phyloP scores from a whole-genome alignment of 2,329 filamentous ascomycete genomes.

The Botryosphaeria dothidea region DNA sequence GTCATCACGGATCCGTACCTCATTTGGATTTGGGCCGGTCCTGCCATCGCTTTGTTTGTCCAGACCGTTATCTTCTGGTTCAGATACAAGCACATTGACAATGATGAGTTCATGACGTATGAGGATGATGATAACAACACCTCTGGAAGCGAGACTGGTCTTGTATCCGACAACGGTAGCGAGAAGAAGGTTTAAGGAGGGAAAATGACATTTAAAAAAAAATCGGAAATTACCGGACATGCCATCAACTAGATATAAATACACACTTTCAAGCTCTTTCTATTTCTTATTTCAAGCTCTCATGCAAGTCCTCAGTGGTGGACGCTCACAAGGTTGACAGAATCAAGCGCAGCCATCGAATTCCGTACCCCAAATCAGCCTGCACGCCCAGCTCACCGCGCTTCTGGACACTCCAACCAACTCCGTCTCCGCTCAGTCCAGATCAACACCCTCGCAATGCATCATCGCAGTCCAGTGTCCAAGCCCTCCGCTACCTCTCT shows the following conservation, averaged over 20 bases:
- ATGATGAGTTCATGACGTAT: conserved; percentile 48
- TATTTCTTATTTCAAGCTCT: too few relatives aligned
- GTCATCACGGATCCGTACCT: conserved; percentile 17
- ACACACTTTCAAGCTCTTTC: too few relatives aligned
- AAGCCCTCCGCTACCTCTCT: too few relatives aligned
- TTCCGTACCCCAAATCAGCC: too few relatives aligned
- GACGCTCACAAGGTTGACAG: too few relatives aligned
- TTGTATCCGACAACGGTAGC: background rate
- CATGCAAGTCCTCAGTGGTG: too few relatives aligned
- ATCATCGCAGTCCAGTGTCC: too few relatives aligned
- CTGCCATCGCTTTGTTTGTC: conserved; percentile 49
- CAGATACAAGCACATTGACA: conserved; percentile 48
- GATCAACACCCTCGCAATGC: too few relatives aligned
- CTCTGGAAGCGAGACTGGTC: background rate
- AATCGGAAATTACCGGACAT: background rate
- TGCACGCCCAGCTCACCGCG: too few relatives aligned
- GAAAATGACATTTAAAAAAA: background rate
- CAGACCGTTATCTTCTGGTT: conserved; percentile 53
- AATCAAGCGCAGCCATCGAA: too few relatives aligned
- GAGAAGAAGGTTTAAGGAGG: background rate
- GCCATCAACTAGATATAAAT: background rate
- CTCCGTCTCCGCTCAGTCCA: too few relatives aligned
- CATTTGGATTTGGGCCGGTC: conserved; percentile 45
- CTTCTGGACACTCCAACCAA: too few relatives aligned
- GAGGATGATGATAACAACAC: background rate